Conservation (phyloP, 371 early-diverging fungal genomes). For the Actinomortierella ambigua region DNA sequence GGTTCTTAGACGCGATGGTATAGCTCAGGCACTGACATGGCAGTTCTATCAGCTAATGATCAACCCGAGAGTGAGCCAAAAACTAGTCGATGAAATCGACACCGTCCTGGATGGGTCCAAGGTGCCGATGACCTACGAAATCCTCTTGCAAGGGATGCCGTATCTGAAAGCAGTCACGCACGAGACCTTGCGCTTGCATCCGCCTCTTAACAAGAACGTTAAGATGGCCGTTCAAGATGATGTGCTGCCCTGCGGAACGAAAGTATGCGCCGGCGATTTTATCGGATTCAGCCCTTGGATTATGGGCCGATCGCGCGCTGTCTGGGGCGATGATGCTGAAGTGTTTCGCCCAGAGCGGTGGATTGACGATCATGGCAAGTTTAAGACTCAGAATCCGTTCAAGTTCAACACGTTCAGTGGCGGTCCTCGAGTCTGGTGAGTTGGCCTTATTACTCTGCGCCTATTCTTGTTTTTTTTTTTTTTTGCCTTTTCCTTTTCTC, state of each 20-base stretch:
- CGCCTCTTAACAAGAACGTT: not conserved
- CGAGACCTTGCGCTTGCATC: not conserved
- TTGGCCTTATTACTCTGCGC: too few relatives aligned
- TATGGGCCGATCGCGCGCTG: conserved; percentile 28
- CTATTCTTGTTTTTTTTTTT: too few relatives aligned
- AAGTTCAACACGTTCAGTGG: conserved; percentile 6
- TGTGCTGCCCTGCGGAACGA: conserved; percentile 32
- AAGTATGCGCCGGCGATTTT: conserved; percentile 21
- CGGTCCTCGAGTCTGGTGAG: conserved; percentile 1
- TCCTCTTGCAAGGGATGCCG: not conserved
- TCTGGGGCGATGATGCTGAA: conserved; percentile 44
- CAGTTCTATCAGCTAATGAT: not conserved
- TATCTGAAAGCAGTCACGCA: not conserved
- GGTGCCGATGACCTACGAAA: not conserved
- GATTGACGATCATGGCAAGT: conserved; percentile 11
- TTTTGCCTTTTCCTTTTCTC: too few relatives aligned
- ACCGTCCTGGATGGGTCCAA: not conserved
- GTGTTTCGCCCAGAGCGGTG: conserved; percentile 36
- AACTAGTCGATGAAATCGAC: not conserved
- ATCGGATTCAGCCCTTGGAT: conserved; percentile 27
- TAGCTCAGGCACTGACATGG: not conserved
- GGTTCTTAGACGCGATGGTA: not conserved
- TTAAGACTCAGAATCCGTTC: conserved; percentile 3
- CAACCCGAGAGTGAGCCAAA: not conserved
- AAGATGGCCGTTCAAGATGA: conserved; percentile 18